Conservation (phyloP, 176 grass and related monocot genomes). For the Carex littledalei region DNA sequence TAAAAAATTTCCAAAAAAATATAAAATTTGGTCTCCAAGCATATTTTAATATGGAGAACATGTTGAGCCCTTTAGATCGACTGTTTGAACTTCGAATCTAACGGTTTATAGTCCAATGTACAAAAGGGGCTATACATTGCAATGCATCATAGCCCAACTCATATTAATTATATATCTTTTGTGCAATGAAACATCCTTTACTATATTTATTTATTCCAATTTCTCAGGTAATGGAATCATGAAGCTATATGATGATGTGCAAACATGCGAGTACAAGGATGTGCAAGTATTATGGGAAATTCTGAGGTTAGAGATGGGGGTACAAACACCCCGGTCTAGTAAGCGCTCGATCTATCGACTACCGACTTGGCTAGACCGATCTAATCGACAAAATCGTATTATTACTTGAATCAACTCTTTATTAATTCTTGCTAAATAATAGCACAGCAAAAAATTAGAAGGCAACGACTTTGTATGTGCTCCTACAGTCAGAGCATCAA, state of each 20-base stretch:
- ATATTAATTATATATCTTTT: not conserved
- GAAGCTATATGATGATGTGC: conserved; percentile 78
- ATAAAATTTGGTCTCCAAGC: too few relatives aligned
- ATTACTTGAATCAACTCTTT: not conserved
- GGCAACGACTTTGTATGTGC: not conserved
- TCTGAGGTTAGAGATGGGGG: conserved; percentile 58
- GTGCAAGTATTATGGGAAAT: conserved; percentile 97
- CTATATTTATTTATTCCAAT: conserved; percentile 10
- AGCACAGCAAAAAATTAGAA: conserved; percentile 32
- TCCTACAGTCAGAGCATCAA: conserved; percentile 29
- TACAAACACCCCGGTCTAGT: not conserved
- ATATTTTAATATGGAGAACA: too few relatives aligned
- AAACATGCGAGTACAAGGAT: conserved; percentile 82
- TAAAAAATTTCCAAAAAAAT: too few relatives aligned
- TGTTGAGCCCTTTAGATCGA: too few relatives aligned
- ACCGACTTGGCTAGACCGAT: conserved; percentile 12
- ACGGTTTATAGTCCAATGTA: too few relatives aligned
- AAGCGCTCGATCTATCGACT: conserved; percentile 14
- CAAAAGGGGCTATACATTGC: too few relatives aligned
- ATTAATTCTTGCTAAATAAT: conserved; percentile 9
- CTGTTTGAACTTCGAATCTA: too few relatives aligned
- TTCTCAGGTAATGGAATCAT: conserved; percentile 50
- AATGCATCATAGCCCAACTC: too few relatives aligned
- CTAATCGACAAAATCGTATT: conserved; percentile 26
- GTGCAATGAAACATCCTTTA: conserved; percentile 25